Evolutionary conservation across 2,329 filamentous ascomycete species (phyloP).

Genomic region (Fusarium sp.): DNA sequence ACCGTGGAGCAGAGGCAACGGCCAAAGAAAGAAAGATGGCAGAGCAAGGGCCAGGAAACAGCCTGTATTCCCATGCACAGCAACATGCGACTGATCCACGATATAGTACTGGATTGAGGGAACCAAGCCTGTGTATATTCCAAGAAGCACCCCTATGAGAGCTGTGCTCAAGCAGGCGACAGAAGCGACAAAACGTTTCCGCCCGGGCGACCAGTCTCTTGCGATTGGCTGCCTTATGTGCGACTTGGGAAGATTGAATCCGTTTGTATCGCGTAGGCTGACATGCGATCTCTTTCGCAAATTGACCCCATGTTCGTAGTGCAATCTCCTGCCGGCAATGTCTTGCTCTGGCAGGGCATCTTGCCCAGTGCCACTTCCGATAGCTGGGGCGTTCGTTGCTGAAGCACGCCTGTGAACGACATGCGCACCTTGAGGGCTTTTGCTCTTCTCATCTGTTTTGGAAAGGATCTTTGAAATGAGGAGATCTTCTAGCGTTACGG

Average conservation of each 20-base stretch:
- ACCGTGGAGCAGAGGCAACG: conserved; percentile 78
- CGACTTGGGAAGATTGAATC: conserved; percentile 64
- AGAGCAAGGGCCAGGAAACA: conserved; percentile 78
- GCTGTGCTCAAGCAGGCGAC: conserved; percentile 80
- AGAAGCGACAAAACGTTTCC: conserved; percentile 75
- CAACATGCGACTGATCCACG: conserved; percentile 73
- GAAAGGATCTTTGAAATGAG: background rate
- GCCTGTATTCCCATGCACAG: conserved; percentile 78
- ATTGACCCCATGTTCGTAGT: conserved; percentile 53
- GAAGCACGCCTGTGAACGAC: conserved; percentile 1
- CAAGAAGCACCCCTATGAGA: conserved; percentile 75
- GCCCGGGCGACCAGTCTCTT: conserved; percentile 74
- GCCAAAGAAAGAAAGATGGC: conserved; percentile 78
- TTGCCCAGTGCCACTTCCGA: conserved; percentile 36
- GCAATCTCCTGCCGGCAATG: conserved; percentile 42
- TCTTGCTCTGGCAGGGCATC: conserved; percentile 45
- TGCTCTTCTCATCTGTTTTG: background rate
- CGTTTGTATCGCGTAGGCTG: conserved; percentile 62
- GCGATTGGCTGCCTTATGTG: conserved; percentile 74
- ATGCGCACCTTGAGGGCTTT: background rate
- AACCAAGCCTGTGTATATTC: conserved; percentile 82
- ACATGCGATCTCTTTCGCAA: conserved; percentile 65
- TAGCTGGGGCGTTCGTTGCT: conserved; percentile 4
- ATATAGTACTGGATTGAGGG: conserved; percentile 84
- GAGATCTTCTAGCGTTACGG: conserved; percentile 1